Percentiles rank a stretch among this genome's conserved stretches.
Evolutionary conservation across 257 asterid species (phyloP).

Genomic region (Nicotiana obtusifolia): DNA sequence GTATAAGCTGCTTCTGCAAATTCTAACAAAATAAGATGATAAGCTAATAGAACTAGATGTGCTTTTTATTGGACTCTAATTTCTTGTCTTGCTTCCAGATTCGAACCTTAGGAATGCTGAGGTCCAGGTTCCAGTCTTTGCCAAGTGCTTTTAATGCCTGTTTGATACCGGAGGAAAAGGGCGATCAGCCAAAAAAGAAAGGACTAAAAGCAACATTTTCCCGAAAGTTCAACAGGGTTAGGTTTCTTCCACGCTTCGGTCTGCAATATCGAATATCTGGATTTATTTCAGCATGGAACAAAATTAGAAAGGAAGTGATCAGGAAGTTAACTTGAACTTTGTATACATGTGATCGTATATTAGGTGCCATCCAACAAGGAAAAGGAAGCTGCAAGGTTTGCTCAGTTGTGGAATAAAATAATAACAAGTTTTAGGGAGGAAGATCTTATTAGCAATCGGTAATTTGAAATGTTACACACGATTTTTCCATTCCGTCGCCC

Average conservation of each 20-base stretch:
- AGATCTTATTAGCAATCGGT: conserved; percentile 94
- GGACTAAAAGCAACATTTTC: conserved; percentile 95
- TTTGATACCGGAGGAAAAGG: conserved; percentile 85
- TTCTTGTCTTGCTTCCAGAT: conserved; percentile 49
- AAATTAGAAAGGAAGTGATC: not conserved
- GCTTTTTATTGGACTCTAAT: conserved; percentile 13
- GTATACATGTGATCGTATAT: conserved; percentile 6
- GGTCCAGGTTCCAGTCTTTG: conserved; percentile 82
- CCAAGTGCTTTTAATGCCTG: conserved; percentile 94
- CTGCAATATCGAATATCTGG: not conserved
- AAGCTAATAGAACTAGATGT: not conserved
- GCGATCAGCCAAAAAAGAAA: conserved; percentile 67
- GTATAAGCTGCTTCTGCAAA: not conserved
- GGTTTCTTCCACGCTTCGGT: not conserved
- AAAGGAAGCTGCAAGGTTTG: conserved; percentile 94
- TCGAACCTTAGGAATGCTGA: conserved; percentile 94
- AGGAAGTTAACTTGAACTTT: not conserved
- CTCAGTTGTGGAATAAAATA: conserved; percentile 98
- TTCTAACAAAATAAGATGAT: not conserved
- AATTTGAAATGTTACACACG: conserved; percentile 5
- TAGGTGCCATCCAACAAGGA: conserved; percentile 84
- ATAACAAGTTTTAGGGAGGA: conserved; percentile 97
- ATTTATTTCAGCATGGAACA: not conserved
- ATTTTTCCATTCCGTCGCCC: not conserved
- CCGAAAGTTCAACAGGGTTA: conserved; percentile 75